These are phyloP conservation scores for Scolecobasidium constrictum DNA, from an alignment of 2,329 filamentous ascomycete genomes.

Conservation along the genomic window DNA sequence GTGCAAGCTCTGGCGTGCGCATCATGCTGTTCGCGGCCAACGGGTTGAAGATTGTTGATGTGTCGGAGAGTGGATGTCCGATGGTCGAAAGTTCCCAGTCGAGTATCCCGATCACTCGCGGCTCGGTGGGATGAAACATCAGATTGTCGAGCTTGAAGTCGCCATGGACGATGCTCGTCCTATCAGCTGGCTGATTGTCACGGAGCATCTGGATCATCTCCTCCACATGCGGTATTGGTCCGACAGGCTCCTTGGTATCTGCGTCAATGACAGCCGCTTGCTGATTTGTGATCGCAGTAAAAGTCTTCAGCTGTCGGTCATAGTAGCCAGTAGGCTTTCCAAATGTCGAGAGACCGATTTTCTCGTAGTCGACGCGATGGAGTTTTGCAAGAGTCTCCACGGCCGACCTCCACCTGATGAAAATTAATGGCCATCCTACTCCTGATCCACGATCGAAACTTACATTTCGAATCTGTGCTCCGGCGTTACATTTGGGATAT, in stretches of 20 bases:
- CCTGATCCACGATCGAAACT: not conserved
- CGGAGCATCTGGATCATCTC: conserved; percentile 7
- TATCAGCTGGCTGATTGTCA: conserved; percentile 13
- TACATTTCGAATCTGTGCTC: not conserved
- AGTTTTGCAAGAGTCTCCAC: conserved; percentile 7
- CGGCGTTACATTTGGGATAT: not conserved
- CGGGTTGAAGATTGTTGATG: conserved; percentile 57
- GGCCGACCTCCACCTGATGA: conserved; percentile 17
- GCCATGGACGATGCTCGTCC: conserved; percentile 7
- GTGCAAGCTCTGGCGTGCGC: conserved; percentile 42
- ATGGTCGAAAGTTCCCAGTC: conserved; percentile 6
- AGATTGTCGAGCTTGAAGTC: conserved; percentile 9
- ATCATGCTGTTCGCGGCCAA: conserved; percentile 25
- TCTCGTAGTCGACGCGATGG: conserved; percentile 2
- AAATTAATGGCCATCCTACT: not conserved
- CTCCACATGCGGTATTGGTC: conserved; percentile 1
- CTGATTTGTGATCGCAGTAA: not conserved
- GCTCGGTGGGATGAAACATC: conserved; percentile 5
- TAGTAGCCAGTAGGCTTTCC: conserved; percentile 8
- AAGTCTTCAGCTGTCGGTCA: conserved; percentile 8
- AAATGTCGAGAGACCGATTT: not conserved
- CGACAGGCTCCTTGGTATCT: conserved; percentile 11
- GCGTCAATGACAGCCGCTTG: conserved; percentile 6
- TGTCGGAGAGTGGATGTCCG: conserved; percentile 6
- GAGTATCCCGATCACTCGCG: conserved; percentile 6